These are phyloP conservation scores for Mycena crocata DNA, from an alignment of 768 basidiomycete genomes.

Conservation along the genomic window DNA sequence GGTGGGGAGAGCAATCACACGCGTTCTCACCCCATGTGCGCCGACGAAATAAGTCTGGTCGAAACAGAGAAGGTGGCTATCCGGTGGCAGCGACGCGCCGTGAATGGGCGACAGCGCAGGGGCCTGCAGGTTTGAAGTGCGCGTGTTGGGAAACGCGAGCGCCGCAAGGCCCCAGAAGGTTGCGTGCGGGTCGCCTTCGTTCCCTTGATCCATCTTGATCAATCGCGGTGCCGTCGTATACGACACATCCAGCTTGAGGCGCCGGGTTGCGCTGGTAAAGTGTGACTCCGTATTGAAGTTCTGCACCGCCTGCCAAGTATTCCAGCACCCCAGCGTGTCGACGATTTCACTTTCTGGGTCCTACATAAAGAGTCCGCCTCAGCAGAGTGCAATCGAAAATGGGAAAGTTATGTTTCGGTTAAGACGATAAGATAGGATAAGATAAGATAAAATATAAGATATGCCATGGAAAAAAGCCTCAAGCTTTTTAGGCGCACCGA, in stretches of 20 bases:
- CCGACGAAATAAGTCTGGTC: constrained; percentile 42
- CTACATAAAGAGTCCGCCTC: neutral
- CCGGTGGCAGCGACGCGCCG: constrained; percentile 32
- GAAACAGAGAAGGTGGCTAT: constrained; percentile 40
- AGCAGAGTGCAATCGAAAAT: neutral
- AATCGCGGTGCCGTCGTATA: constrained; percentile 39
- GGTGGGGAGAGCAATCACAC: constrained; percentile 5
- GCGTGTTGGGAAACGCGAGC: constrained; percentile 37
- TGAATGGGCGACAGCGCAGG: constrained; percentile 35
- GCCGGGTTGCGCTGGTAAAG: constrained; percentile 25
- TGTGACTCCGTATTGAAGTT: constrained; percentile 30
- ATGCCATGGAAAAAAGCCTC: too few relatives aligned
- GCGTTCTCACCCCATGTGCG: constrained; percentile 31
- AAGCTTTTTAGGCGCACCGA: too few relatives aligned
- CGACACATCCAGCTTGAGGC: constrained; percentile 41
- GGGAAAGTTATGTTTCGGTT: neutral
- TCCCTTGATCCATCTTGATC: constrained; percentile 34
- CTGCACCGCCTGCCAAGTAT: constrained; percentile 45
- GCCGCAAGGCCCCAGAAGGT: constrained; percentile 41
- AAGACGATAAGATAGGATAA: too few relatives aligned
- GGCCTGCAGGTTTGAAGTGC: constrained; percentile 10
- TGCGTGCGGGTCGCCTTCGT: constrained; percentile 35
- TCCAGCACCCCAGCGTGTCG: constrained; percentile 51
- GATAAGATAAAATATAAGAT: too few relatives aligned
- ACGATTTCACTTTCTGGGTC: constrained; percentile 36